A percentile compares a stretch with the other conserved stretches of the same genome.
These are phyloP conservation scores for Cercospora sp. DNA, from an alignment of 2,329 filamentous ascomycete species.

Conservation along the genomic window DNA sequence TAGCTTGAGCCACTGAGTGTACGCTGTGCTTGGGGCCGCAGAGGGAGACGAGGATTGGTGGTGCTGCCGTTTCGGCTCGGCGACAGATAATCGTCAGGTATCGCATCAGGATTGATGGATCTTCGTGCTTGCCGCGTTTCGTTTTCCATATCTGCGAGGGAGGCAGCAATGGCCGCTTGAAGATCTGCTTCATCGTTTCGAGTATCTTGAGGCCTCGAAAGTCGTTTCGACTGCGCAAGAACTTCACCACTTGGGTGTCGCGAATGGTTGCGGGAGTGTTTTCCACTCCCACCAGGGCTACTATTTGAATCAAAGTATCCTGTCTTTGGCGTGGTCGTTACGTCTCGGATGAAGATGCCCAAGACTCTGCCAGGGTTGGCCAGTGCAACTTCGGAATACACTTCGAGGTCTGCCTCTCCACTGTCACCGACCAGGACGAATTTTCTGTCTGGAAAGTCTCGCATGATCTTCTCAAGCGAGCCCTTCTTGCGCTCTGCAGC, in stretches of 20 bases:
- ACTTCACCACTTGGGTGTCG: constrained; percentile 36
- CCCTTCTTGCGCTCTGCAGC: constrained; percentile 92
- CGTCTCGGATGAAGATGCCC: constrained; percentile 91
- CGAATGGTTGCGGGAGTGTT: constrained; percentile 36
- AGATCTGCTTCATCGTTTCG: constrained; percentile 52
- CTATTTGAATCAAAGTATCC: constrained; percentile 75
- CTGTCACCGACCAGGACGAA: constrained; percentile 95
- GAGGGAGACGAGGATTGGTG: constrained; percentile 4
- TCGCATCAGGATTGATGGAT: constrained; percentile 42
- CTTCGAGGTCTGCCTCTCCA: constrained; percentile 93
- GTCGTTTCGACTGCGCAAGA: constrained; percentile 36
- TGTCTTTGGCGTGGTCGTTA: constrained; percentile 71
- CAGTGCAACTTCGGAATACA: constrained; percentile 90
- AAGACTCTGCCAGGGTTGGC: constrained; percentile 80
- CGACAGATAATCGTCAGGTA: constrained; percentile 10
- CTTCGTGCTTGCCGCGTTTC: constrained; percentile 40
- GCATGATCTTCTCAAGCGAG: constrained; percentile 79
- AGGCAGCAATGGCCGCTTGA: constrained; percentile 51
- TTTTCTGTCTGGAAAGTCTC: constrained; percentile 83
- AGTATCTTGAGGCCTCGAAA: constrained; percentile 38
- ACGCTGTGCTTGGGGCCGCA: constrained; percentile 3
- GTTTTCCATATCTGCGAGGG: constrained; percentile 48
- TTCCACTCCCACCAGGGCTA: constrained; percentile 36
- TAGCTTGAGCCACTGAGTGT: background rate
- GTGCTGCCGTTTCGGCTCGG: constrained; percentile 4